Base-by-base conservation (phyloP, 768 basidiomycete species). In the Filobasidium floriforme region DNA sequence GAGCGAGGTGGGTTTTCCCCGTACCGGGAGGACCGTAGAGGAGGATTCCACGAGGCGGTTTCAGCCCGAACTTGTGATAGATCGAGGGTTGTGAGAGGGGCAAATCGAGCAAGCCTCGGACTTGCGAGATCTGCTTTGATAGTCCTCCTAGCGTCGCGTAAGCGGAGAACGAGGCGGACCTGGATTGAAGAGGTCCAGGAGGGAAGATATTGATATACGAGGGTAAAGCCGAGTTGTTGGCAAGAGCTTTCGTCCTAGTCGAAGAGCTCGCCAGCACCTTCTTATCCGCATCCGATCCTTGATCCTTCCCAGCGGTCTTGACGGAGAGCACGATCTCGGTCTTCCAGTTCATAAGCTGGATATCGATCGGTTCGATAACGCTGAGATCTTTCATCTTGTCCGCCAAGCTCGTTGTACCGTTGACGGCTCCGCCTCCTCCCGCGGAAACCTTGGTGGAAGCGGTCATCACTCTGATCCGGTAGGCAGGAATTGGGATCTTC, bases 1-100 rank as follows among this genome's bases (percentile, higher is more conserved):
- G 87, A 12, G 96, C 94, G 1, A 99, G 82, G 74, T 96, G 92
- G 0, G 96, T 99, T 80, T 99, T 99, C 18, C 96, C 96, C 10
- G 96, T 98, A 43, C 96, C 96, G 1, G 96, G 92, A 12, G 92
- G 93, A 12, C 96, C 96, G 77, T 97, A 88, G 1, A 99, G 84
- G 22, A 98, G 84, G 54, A 98, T 88, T 4, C 96, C 96, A 55
- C 90, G 86, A n/a, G 94, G 93, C 18, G 94, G 93, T 72, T 89
- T 92, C n/a, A 99, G 82, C 41, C 89, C 87, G 71, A 92, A 90
- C 71, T 87, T 84, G 7, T 80, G 81, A 77, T 89, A 93, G 7
- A 92, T 81, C 59, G 89, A 86, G 3, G 91, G 91, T n/a, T 85
- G 85, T 12, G 83, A 86, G 49, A 94, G 81, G 18, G 92, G 91